These are phyloP conservation scores for Orbilia oligospora DNA, from an alignment of 2,329 filamentous ascomycete genomes.

Conservation along the genomic window DNA sequence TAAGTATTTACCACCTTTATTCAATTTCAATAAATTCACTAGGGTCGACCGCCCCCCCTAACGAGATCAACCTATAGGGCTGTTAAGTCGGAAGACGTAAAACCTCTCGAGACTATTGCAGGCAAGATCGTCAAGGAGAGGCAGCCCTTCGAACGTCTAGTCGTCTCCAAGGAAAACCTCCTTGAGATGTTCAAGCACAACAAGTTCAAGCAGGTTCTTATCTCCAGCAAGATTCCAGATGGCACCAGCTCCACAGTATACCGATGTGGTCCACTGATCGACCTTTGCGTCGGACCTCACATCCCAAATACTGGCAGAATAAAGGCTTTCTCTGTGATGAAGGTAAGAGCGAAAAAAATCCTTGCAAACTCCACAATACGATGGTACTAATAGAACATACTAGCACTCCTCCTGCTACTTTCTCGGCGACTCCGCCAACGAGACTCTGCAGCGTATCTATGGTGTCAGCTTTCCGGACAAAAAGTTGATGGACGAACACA, in stretches of 20 bases:
- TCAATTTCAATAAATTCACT: background rate
- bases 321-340: constrained; percentile 94
- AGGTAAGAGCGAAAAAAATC: constrained; percentile 69
- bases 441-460: constrained; percentile 95
- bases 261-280: constrained; percentile 91
- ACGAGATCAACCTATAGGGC: constrained; percentile 66
- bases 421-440: constrained; percentile 91
- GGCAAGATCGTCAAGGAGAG: constrained; percentile 93
- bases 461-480: constrained; percentile 98
- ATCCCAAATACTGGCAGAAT: constrained; percentile 93
- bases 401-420: constrained; percentile 87
- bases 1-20: constrained; percentile 49
- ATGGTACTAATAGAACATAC: constrained; percentile 66
- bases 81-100: constrained; percentile 84
- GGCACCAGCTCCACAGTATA: constrained; percentile 95
- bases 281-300: constrained; percentile 94
- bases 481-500: constrained; percentile 91
- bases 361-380: background rate
- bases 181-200: constrained; percentile 98
- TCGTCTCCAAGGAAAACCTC: constrained; percentile 89
- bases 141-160: constrained; percentile 91
- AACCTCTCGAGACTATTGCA: constrained; percentile 84
- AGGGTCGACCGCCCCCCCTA: background rate
- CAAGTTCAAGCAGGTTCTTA: constrained; percentile 98
- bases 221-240: constrained; percentile 90